Evolutionary conservation across 805 yeast genomes (phyloP).

Genomic region (Candida sakaeoensis): DNA sequence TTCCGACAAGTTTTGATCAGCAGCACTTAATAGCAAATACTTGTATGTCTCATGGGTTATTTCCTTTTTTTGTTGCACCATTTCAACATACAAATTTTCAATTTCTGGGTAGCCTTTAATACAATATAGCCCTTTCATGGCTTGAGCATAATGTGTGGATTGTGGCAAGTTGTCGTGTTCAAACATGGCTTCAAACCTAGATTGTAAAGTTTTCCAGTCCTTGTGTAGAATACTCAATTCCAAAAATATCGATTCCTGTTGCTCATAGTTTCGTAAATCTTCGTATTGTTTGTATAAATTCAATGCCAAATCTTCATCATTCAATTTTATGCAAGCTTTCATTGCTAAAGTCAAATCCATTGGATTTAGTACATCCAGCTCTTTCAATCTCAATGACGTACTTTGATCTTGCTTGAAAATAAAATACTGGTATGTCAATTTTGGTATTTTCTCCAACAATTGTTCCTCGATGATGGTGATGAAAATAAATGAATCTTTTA

Average conservation of each 20-base stretch:
- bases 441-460: constrained; percentile 1
- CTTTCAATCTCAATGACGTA: neutral
- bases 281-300: neutral
- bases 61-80: constrained; percentile 44
- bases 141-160: constrained; percentile 53
- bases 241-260: constrained; percentile 47
- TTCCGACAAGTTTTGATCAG: constrained; percentile 31
- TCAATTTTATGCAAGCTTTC: constrained; percentile 24
- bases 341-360: constrained; percentile 29
- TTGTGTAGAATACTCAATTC: constrained; percentile 40
- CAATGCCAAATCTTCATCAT: constrained; percentile 8
- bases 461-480: constrained; percentile 7
- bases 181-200: constrained; percentile 53
- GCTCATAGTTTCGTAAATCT: constrained; percentile 2
- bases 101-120: constrained; percentile 47
- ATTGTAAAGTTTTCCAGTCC: constrained; percentile 54
- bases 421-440: constrained; percentile 6
- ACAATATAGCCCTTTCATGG: constrained; percentile 56
- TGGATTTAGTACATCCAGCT: constrained; percentile 6
- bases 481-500: neutral
- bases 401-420: constrained; percentile 3
- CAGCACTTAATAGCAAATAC: constrained; percentile 18
- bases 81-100: constrained; percentile 46
- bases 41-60: constrained; percentile 24
- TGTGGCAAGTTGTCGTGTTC: constrained; percentile 53